Conservation (phyloP, 2,329 filamentous ascomycete genomes). For the Nakataea oryzae region DNA sequence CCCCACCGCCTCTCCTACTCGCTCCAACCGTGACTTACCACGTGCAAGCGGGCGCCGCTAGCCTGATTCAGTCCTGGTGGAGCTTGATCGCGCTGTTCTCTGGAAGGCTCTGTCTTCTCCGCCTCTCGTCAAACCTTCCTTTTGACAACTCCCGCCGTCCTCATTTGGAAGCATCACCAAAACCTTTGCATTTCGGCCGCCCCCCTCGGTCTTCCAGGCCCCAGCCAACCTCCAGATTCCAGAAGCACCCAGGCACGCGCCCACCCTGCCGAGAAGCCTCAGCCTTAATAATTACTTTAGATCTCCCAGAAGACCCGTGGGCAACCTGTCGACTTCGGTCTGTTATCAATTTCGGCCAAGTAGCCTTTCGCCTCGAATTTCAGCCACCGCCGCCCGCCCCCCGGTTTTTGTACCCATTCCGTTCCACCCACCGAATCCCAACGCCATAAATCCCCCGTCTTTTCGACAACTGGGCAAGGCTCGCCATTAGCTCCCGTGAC, state of each 20-base stretch:
- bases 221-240: background rate
- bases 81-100: background rate
- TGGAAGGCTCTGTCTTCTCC: constrained; percentile 2
- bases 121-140: background rate
- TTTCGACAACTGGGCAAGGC: background rate
- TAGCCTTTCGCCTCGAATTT: background rate
- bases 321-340: background rate
- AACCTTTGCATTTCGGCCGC: background rate
- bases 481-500: background rate
- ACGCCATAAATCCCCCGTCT: background rate
- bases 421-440: background rate
- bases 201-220: background rate
- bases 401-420: background rate
- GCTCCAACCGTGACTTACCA: constrained; percentile 11
- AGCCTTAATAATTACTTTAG: background rate
- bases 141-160: background rate
- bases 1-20: background rate
- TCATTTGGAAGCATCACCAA: background rate
- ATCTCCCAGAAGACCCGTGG: background rate
- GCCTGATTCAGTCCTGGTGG: background rate
- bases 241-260: background rate
- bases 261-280: background rate
- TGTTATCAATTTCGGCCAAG: background rate
- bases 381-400: constrained; percentile 4
- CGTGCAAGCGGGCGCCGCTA: constrained; percentile 7